phyloP scores from a whole-genome alignment of 2,329 filamentous ascomycete genomes.

The Cadophora gregata region DNA sequence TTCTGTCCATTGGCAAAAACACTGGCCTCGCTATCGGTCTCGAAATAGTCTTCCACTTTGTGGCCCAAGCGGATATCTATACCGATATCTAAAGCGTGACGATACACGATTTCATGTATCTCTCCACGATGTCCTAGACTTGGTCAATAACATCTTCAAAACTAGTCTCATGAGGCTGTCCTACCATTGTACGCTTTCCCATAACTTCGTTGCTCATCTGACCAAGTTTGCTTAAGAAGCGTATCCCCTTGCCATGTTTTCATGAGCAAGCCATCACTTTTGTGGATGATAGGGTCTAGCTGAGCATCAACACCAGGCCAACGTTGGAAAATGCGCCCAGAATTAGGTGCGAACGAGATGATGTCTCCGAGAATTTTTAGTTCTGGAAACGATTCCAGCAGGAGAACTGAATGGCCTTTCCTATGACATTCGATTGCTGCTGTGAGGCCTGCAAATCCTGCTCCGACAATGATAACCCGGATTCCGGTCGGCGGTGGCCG shows the following conservation, averaged over 20 bases:
- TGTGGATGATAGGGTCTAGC: conserved; percentile 57
- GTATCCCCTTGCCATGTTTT: conserved; percentile 59
- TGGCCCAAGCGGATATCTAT: conserved; percentile 62
- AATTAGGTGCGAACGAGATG: conserved; percentile 62
- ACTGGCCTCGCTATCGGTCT: conserved; percentile 52
- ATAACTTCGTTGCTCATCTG: conserved; percentile 46
- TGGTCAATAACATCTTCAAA: not conserved
- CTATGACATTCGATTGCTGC: conserved; percentile 65
- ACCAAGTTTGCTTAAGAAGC: conserved; percentile 55
- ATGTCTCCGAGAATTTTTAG: conserved; percentile 55
- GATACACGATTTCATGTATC: conserved; percentile 58
- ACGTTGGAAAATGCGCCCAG: conserved; percentile 60
- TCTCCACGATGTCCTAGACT: conserved; percentile 51
- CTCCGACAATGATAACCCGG: conserved; percentile 58
- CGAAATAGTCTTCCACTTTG: conserved; percentile 56
- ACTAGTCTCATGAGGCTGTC: not conserved
- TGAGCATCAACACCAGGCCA: conserved; percentile 58
- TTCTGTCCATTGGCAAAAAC: conserved; percentile 57
- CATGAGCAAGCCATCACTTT: conserved; percentile 41
- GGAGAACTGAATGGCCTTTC: conserved; percentile 60
- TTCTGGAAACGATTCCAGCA: conserved; percentile 55
- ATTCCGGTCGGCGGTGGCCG: conserved; percentile 53
- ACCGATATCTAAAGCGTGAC: conserved; percentile 56
- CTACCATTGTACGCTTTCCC: conserved; percentile 54
- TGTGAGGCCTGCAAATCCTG: conserved; percentile 65